phyloP scores from a whole-genome alignment of 2,329 filamentous ascomycete genomes.

The Blumeria graminis region DNA sequence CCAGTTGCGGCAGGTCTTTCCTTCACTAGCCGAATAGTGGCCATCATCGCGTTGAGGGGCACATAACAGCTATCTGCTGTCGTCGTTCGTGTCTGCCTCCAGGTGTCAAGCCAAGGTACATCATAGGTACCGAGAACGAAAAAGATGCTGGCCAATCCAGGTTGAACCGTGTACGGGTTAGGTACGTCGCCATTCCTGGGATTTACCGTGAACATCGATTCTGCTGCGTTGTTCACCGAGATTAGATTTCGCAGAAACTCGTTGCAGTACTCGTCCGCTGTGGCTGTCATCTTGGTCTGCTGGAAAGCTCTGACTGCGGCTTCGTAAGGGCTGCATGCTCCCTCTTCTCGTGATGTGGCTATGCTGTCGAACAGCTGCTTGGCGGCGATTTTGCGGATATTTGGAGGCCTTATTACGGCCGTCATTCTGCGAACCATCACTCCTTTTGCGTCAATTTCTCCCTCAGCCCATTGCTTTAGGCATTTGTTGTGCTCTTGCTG shows the following conservation, averaged over 20 bases:
- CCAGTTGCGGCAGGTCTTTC: too few relatives aligned
- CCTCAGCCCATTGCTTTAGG: neutral
- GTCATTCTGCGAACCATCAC: neutral
- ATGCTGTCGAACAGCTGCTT: neutral
- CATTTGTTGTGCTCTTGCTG: too few relatives aligned
- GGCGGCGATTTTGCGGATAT: too few relatives aligned
- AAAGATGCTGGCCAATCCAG: neutral
- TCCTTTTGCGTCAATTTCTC: neutral
- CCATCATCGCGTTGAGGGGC: too few relatives aligned
- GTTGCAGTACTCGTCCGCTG: neutral
- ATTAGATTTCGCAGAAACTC: neutral
- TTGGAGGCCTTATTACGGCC: too few relatives aligned
- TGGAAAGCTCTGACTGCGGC: neutral
- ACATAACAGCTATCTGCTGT: too few relatives aligned
- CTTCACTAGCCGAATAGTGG: too few relatives aligned
- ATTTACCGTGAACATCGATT: neutral
- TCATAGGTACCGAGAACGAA: neutral
- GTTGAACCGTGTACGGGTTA: neutral
- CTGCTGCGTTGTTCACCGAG: neutral
- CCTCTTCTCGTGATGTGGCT: neutral
- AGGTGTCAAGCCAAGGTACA: neutral
- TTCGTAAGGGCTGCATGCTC: neutral
- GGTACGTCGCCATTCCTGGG: neutral
- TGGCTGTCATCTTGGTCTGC: neutral
- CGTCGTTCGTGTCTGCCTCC: neutral